Percentiles rank a stretch among this genome's conserved stretches.
phyloP scores from a whole-genome alignment of 108 stramenopile genomes.

The Cyclotella baltica region DNA sequence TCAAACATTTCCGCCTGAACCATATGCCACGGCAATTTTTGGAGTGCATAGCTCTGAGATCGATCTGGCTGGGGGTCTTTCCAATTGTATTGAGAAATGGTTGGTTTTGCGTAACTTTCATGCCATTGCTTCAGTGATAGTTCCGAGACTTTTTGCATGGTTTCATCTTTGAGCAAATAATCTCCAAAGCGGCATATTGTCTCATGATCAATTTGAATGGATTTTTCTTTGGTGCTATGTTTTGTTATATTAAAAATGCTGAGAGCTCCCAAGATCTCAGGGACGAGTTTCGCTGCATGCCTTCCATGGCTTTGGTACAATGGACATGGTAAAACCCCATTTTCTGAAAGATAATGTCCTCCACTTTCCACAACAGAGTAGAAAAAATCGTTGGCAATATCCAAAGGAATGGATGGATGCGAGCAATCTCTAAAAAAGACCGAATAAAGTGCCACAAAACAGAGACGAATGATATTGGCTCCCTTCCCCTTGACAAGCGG shows the following conservation, averaged over 20 bases:
- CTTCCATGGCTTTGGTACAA: conserved; percentile 70
- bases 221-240: conserved; percentile 47
- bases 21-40: conserved; percentile 76
- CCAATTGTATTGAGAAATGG: conserved; percentile 60
- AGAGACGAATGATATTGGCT: conserved; percentile 77
- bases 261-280: conserved; percentile 74
- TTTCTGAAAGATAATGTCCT: conserved; percentile 40
- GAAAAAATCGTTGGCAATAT: conserved; percentile 64
- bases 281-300: conserved; percentile 72
- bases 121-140: conserved; percentile 74
- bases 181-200: conserved; percentile 70
- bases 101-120: conserved; percentile 65
- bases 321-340: conserved; percentile 28
- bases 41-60: conserved; percentile 70
- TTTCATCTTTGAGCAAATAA: conserved; percentile 54
- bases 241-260: conserved; percentile 66
- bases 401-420: conserved; percentile 61
- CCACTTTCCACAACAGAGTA: conserved; percentile 62
- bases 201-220: conserved; percentile 72
- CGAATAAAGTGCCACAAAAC: conserved; percentile 70
- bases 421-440: conserved; percentile 68
- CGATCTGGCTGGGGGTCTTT: conserved; percentile 65
- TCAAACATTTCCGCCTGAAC: conserved; percentile 72
- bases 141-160: conserved; percentile 54
- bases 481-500: conserved; percentile 74